These are phyloP conservation scores for Hortiboletus campestris DNA, from an alignment of 768 basidiomycete genomes.

Conservation along the genomic window DNA sequence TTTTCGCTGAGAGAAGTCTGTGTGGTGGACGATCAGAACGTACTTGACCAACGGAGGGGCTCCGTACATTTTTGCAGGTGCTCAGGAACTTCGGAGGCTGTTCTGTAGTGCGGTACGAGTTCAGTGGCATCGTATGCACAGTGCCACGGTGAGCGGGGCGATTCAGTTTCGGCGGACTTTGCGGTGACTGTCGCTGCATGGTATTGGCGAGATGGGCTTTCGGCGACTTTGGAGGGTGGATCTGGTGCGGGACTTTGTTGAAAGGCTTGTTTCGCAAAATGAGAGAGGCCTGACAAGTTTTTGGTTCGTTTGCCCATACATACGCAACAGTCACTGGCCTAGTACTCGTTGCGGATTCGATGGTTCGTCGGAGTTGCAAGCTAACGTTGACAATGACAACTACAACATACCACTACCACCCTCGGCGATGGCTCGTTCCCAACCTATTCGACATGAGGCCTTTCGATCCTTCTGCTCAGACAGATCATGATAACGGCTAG, in stretches of 20 bases:
- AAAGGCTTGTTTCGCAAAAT: conserved; percentile 42
- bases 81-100: conserved; percentile 66
- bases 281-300: conserved; percentile 41
- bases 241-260: conserved; percentile 13
- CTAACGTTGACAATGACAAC: neutral
- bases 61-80: conserved; percentile 76
- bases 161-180: conserved; percentile 21
- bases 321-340: neutral
- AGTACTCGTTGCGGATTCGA: too few relatives aligned
- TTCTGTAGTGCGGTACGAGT: conserved; percentile 69
- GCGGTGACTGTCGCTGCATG: neutral
- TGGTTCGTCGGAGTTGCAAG: neutral
- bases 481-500: neutral
- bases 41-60: neutral
- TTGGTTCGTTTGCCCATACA: conserved; percentile 43
- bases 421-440: neutral
- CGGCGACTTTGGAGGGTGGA: conserved; percentile 2
- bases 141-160: conserved; percentile 31
- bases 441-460: neutral
- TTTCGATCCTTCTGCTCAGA: neutral
- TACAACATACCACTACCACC: neutral
- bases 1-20: conserved; percentile 85
- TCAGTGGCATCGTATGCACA: conserved; percentile 70
- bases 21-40: conserved; percentile 1
- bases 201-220: neutral